Percentiles rank a stretch among this genome's conserved stretches.
phyloP scores from a whole-genome alignment of 495 filamentous ascomycete species.

The Glarea lozoyensis region DNA sequence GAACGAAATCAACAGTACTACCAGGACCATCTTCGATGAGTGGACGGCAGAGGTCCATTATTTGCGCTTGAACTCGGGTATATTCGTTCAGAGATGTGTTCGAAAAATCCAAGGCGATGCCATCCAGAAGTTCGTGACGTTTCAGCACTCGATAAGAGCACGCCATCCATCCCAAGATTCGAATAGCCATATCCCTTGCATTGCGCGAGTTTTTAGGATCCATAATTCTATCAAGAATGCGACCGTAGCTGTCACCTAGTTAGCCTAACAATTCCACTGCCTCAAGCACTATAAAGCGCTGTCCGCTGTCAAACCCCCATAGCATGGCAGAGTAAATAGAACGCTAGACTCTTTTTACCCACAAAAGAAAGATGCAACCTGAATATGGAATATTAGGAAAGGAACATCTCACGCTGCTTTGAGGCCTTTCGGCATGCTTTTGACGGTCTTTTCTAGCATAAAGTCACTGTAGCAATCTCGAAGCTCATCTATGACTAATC shows the following conservation, averaged over 20 bases:
- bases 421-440: constrained; percentile 1
- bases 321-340: too few relatives aligned
- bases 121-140: constrained; percentile 4
- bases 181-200: background rate
- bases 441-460: background rate
- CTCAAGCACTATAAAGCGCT: too few relatives aligned
- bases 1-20: constrained; percentile 5
- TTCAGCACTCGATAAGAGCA: constrained; percentile 7
- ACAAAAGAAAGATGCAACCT: too few relatives aligned
- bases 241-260: background rate
- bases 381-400: background rate
- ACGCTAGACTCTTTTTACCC: too few relatives aligned
- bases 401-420: background rate
- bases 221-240: constrained; percentile 6
- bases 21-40: constrained; percentile 1
- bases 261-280: background rate
- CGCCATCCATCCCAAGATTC: constrained; percentile 10
- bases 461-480: background rate
- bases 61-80: background rate
- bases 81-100: background rate
- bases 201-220: background rate
- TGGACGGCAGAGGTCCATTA: constrained; percentile 3
- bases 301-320: too few relatives aligned
- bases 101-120: constrained; percentile 1
- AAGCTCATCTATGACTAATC: background rate